These are phyloP conservation scores for Phytophthora melonis DNA, from an alignment of 352 stramenopile genomes.

Conservation along the genomic window DNA sequence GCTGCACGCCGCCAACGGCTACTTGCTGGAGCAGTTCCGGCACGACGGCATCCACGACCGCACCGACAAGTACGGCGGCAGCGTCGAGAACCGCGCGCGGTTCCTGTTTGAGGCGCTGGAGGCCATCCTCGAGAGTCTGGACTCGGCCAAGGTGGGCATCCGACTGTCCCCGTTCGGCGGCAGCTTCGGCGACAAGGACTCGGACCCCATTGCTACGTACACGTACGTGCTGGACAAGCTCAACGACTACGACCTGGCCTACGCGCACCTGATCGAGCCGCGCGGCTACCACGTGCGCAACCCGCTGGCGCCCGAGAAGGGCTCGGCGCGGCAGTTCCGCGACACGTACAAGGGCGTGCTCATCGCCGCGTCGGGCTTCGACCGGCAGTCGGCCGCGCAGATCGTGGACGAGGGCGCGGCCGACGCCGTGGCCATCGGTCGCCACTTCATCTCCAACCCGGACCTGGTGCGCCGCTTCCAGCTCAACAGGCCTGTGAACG, in stretches of 20 bases:
- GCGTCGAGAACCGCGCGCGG: conserved; percentile 76
- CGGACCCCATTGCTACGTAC: conserved; percentile 42
- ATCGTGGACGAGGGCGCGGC: conserved; percentile 62
- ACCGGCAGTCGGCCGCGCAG: conserved; percentile 50
- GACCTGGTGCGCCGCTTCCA: conserved; percentile 71
- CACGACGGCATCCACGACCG: conserved; percentile 75
- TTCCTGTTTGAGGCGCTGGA: conserved; percentile 82
- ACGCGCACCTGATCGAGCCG: conserved; percentile 72
- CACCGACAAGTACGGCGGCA: conserved; percentile 85
- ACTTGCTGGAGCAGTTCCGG: conserved; percentile 93
- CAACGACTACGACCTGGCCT: conserved; percentile 63
- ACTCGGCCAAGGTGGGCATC: conserved; percentile 35
- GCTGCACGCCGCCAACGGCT: conserved; percentile 91
- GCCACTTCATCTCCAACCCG: conserved; percentile 81
- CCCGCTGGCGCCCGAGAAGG: conserved; percentile 47
- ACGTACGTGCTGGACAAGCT: conserved; percentile 37
- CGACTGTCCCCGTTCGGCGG: conserved; percentile 38
- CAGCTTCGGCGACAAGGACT: conserved; percentile 42
- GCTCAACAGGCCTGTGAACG: conserved; percentile 50
- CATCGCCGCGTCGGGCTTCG: conserved; percentile 67
- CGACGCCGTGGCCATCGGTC: conserved; percentile 74
- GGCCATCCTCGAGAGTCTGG: conserved; percentile 25
- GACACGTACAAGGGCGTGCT: conserved; percentile 71
- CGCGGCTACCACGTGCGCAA: conserved; percentile 53
- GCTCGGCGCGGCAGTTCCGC: conserved; percentile 57